Conservation (phyloP, 23 red algal genomes). For the Gracilaria caudata region DNA sequence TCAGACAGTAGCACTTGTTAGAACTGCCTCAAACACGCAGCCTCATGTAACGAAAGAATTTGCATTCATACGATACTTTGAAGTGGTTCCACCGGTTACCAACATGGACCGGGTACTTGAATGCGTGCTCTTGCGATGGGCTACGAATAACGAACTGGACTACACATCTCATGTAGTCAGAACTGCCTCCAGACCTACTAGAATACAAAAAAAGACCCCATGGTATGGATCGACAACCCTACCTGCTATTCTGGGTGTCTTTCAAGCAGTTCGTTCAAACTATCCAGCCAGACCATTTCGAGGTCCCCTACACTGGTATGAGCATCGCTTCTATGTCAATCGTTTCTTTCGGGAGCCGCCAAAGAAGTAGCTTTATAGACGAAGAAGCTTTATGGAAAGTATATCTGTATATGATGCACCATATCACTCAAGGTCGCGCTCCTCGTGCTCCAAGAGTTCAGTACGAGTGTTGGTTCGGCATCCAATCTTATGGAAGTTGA, state of each 20-base stretch:
- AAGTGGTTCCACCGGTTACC: neutral
- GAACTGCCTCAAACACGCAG: neutral
- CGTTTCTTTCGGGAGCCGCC: neutral
- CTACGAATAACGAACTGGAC: constrained; percentile 6
- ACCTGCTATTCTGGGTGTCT: neutral
- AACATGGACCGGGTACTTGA: constrained; percentile 3
- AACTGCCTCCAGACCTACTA: neutral
- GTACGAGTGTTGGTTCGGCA: neutral
- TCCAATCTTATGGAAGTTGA: neutral
- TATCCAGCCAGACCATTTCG: neutral
- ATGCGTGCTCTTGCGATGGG: constrained; percentile 6
- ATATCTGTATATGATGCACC: neutral
- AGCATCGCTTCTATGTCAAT: constrained; percentile 1
- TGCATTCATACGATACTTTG: constrained; percentile 8
- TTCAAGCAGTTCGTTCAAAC: neutral
- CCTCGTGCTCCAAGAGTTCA: neutral
- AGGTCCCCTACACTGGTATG: neutral
- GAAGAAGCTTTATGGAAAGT: neutral
- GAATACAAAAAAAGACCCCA: neutral
- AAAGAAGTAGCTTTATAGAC: neutral
- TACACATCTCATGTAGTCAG: neutral
- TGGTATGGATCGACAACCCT: neutral
- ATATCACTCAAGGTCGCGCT: neutral
- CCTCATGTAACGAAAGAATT: neutral
- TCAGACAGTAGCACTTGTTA: neutral